Base-by-base conservation (phyloP, 805 yeast genomes). In the Zygosaccharomyces gambellarensis region DNA sequence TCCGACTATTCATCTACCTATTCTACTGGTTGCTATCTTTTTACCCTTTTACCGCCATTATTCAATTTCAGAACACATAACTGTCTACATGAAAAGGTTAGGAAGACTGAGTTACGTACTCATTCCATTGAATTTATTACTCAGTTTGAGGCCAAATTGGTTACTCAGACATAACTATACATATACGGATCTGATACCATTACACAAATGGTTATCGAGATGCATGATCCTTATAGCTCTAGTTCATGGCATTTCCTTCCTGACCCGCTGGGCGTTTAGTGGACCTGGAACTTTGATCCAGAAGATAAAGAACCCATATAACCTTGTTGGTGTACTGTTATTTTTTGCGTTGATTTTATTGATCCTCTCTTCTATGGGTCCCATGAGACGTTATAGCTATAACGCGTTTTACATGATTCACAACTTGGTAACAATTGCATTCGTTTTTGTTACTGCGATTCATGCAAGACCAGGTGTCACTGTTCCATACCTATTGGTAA, bases 201-300 rank as follows among this genome's bases (percentile, higher is more conserved):
- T 85, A 7, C 95, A 86, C 61, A 84, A 83, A 58, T 85, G 92
- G 90, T 55, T 83, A 1, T 82, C 90, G 3, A 69, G 92, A 50
- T 34, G 81, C 1, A 75, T 83, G 21, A 60, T 81, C 1, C 51
- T 72, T 0, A 61, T 76, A 29, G 74, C 76, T 0, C 39, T 74
- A 0, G 43, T 75, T 3, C 95, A 86, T 58, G 71, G 81, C 0
- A 41, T 79, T 12, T 82, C 81, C 1, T 86, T 71, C 59, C 30
- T 77, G 3, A 60, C 68, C 8, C 70, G 72, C 49, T 85, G 85
- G 88, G 40, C 59, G 1, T 28, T 59, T 0, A 71, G 69, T 4
- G 72, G 73, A 1, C 55, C 69, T 0, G 57, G 71, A 2, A 48
- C 61, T 10, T 72, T 79, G 46, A 46, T 71, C 1, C 64, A 72